Conservation (phyloP, 1,139 yeast genomes). For the Suhomyces coccinellae region DNA sequence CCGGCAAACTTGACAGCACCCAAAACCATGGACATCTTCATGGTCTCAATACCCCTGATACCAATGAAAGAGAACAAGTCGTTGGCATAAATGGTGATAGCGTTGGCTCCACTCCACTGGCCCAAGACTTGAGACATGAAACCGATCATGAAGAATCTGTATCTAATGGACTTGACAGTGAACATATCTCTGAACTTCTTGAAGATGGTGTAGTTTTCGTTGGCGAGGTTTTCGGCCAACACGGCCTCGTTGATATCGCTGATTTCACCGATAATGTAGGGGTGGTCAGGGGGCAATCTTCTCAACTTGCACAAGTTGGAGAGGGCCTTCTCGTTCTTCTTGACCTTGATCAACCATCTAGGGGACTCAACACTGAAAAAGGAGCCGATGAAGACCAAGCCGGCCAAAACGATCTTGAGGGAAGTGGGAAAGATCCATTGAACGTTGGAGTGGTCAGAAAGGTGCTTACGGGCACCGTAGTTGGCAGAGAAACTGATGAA, state of each 20-base stretch:
- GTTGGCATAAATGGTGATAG: conserved; percentile 44
- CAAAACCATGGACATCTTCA: conserved; percentile 48
- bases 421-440: conserved; percentile 45
- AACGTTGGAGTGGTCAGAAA: conserved; percentile 25
- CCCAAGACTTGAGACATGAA: conserved; percentile 51
- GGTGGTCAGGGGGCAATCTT: conserved; percentile 50
- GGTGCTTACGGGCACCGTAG: conserved; percentile 42
- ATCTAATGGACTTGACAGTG: conserved; percentile 37
- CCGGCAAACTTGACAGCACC: conserved; percentile 48
- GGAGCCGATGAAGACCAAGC: conserved; percentile 38
- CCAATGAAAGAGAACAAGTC: conserved; percentile 57
- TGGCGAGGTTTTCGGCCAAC: conserved; percentile 39
- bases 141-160: conserved; percentile 47
- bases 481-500: conserved; percentile 53
- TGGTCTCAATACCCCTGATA: conserved; percentile 29
- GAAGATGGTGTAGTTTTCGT: conserved; percentile 17
- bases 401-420: conserved; percentile 45
- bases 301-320: conserved; percentile 46
- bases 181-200: conserved; percentile 34
- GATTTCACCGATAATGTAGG: conserved; percentile 52
- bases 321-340: conserved; percentile 37
- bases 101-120: conserved; percentile 66
- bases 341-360: conserved; percentile 45
- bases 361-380: conserved; percentile 45
- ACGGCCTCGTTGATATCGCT: conserved; percentile 51